Percentiles rank a stretch among this genome's conserved stretches.
phyloP scores from a whole-genome alignment of 768 basidiomycete genomes.

The Boletus sensibilis region DNA sequence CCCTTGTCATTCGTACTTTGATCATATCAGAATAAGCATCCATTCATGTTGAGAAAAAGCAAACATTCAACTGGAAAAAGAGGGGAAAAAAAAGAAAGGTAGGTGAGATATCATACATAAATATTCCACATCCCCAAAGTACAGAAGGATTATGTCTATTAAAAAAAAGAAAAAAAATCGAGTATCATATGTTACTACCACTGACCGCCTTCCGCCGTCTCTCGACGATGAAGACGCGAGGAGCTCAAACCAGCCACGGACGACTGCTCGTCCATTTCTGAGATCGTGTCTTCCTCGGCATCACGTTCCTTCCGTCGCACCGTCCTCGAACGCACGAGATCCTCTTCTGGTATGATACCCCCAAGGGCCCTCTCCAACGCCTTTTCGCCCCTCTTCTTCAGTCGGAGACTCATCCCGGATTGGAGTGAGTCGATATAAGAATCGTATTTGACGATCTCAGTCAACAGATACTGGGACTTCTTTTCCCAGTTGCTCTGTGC shows the following conservation, averaged over 20 bases:
- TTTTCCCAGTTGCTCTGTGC: constrained; percentile 90
- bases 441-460: constrained; percentile 94
- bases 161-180: constrained; percentile 5
- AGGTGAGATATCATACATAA: constrained; percentile 34
- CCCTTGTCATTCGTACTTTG: background rate
- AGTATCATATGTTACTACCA: constrained; percentile 22
- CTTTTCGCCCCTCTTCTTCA: constrained; percentile 91
- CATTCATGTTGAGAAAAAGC: constrained; percentile 12
- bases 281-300: constrained; percentile 46
- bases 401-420: constrained; percentile 75
- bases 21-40: constrained; percentile 2
- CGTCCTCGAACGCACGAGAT: constrained; percentile 28
- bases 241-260: constrained; percentile 24
- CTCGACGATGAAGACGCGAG: constrained; percentile 41
- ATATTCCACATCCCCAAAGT: constrained; percentile 16
- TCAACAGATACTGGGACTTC: constrained; percentile 83
- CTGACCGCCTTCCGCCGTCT: constrained; percentile 40
- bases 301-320: constrained; percentile 41
- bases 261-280: constrained; percentile 45
- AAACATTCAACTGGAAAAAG: background rate
- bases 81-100: constrained; percentile 3
- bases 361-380: constrained; percentile 60
- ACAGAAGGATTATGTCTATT: constrained; percentile 14
- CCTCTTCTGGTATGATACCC: constrained; percentile 32
- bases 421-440: constrained; percentile 91